Base-by-base conservation (phyloP, 768 basidiomycete species). In the Rhizopogon roseolus region DNA sequence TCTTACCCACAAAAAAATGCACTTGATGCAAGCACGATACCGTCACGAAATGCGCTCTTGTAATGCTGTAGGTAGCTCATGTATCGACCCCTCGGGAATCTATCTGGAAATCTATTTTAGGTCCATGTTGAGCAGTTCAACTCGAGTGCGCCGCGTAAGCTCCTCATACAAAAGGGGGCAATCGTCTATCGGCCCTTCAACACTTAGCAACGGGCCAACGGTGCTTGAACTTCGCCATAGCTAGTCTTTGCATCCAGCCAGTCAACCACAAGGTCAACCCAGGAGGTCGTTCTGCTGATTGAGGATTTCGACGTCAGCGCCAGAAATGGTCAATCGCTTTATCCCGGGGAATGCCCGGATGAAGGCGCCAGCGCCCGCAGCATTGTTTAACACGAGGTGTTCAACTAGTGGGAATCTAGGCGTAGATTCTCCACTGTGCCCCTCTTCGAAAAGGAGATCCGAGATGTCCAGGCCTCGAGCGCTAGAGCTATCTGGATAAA, bases 401-500 rank as follows among this genome's bases (percentile, higher is more conserved):
- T 66, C 62, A 1, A 67, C 68, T 27, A 48, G 52, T 25, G 68
- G 66, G 34, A 67, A 67, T 41, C 58, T 60, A 27, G 66, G 62
- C 16, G 34, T 36, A 3, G 46, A 34, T 16, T 48, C 17, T 36
- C 37, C 46, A 36, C n/a, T n/a, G n/a, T 28, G 36, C 22, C 46
- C 46, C 6, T 50, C 53, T 38, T 60, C 42, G 29, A 67, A 67
- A 40, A 67, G 49, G 17, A 57, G 62, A 42, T 67, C 62, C 27
- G 57, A 49, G 34, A 67, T 37, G 22, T 51, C 67, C 44, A 66
- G 68, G 3, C 68, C 68, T 4, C 60, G 62, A 1, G 62, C n/a
- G n/a, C n/a, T 50, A 36, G 57, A 64, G 2, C 66, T 66, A 42
- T 69, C 67, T 8, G 66, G 68, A 29, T 69, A 67, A 38, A 70